These are phyloP conservation scores for Paradendryphiella salina DNA, from an alignment of 2,329 filamentous ascomycete species.

Conservation along the genomic window DNA sequence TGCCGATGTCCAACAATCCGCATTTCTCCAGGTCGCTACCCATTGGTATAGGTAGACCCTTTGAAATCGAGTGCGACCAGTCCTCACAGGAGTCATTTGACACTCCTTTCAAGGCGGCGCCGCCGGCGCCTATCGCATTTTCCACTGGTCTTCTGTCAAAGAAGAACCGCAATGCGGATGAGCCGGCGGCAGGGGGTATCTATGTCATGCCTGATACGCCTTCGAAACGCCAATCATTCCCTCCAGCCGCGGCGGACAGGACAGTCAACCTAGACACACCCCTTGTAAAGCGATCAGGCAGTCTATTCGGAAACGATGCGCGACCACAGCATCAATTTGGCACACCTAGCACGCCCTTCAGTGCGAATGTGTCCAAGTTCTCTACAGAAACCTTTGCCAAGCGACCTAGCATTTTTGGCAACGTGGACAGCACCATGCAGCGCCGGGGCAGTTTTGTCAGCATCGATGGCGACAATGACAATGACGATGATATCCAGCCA, in stretches of 20 bases:
- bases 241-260: slow-evolving; percentile 56
- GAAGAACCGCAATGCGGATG: slow-evolving; percentile 77
- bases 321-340: slow-evolving; percentile 74
- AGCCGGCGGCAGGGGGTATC: slow-evolving; percentile 56
- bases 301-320: slow-evolving; percentile 66
- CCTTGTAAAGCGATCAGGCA: slow-evolving; percentile 36
- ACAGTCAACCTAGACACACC: slow-evolving; percentile 50
- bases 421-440: slow-evolving; percentile 55
- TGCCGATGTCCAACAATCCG: slow-evolving; percentile 27
- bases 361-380: slow-evolving; percentile 62
- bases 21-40: slow-evolving; percentile 76
- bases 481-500: slow-evolving; percentile 64
- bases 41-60: slow-evolving; percentile 62
- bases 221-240: slow-evolving; percentile 85
- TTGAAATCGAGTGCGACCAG: slow-evolving; percentile 51
- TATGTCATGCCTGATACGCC: slow-evolving; percentile 89
- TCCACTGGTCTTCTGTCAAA: slow-evolving; percentile 90
- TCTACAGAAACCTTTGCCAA: slow-evolving; percentile 70
- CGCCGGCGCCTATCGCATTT: slow-evolving; percentile 74
- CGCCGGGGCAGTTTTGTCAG: slow-evolving; percentile 75
- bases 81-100: slow-evolving; percentile 62
- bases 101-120: slow-evolving; percentile 78
- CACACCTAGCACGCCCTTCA: slow-evolving; percentile 80
- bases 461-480: slow-evolving; percentile 80
- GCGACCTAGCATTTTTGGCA: slow-evolving; percentile 65